Conservation (phyloP, 441 rosid species). For the Rhodomyrtus psidioides region DNA sequence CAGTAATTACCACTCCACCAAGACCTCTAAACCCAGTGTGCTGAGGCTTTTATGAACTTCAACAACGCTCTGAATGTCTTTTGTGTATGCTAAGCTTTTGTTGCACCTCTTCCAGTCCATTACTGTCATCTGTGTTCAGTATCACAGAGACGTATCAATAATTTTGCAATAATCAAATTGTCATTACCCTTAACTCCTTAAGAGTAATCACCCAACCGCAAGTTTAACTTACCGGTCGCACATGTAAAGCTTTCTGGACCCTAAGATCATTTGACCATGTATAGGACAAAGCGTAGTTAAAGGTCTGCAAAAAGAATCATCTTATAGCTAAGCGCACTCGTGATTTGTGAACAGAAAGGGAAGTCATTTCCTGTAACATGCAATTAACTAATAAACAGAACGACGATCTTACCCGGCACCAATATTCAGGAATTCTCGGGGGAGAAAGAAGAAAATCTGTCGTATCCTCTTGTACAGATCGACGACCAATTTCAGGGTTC, state of each 20-base stretch:
- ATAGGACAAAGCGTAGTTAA: conserved; percentile 18
- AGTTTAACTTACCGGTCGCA: conserved; percentile 11
- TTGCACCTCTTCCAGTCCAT: conserved; percentile 19
- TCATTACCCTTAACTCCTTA: not conserved
- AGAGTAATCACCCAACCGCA: not conserved
- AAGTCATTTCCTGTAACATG: not conserved
- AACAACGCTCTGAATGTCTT: conserved; percentile 12
- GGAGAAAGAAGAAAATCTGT: conserved; percentile 13
- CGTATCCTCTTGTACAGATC: conserved; percentile 1
- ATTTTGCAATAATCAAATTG: not conserved
- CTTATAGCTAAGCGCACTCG: not conserved
- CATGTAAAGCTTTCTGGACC: conserved; percentile 13
- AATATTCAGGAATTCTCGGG: conserved; percentile 16
- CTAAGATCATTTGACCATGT: conserved; percentile 11
- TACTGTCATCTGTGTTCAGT: not conserved
- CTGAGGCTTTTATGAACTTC: conserved; percentile 12
- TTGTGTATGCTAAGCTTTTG: conserved; percentile 12
- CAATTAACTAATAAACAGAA: not conserved
- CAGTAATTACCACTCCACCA: conserved; percentile 10
- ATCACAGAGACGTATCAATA: not conserved
- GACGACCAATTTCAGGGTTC: conserved; percentile 4
- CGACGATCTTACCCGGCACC: conserved; percentile 14
- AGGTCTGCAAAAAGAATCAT: conserved; percentile 4
- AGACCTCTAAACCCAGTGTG: not conserved
- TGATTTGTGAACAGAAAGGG: not conserved